A percentile compares a stretch with the other conserved stretches of the same genome.
phyloP scores from a whole-genome alignment of 2,329 filamentous ascomycete species.

The Torrubiellomyces zombiae region DNA sequence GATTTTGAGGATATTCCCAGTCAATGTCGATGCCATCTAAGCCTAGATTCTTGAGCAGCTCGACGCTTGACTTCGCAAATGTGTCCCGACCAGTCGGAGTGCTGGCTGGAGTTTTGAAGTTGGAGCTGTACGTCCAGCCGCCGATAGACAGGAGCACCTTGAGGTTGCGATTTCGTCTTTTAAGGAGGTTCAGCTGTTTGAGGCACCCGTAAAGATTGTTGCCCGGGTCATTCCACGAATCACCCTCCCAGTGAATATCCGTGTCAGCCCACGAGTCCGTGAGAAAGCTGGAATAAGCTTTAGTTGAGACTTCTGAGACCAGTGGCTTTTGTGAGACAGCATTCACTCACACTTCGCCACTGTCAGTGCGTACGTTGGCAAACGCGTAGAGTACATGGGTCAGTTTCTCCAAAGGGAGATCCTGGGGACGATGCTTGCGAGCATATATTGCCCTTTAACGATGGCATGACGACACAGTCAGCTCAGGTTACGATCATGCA shows the following conservation, averaged over 20 bases:
- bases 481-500: neutral
- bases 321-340: neutral
- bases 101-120: conserved; percentile 62
- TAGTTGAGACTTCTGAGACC: neutral
- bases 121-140: conserved; percentile 81
- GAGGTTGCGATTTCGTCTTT: conserved; percentile 63
- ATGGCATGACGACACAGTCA: neutral
- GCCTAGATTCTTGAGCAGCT: conserved; percentile 63
- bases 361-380: conserved; percentile 65
- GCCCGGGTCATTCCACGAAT: conserved; percentile 53
- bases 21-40: conserved; percentile 58
- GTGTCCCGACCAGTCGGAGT: conserved; percentile 48
- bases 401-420: conserved; percentile 63
- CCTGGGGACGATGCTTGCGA: conserved; percentile 69
- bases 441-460: conserved; percentile 75
- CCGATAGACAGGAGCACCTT: conserved; percentile 79
- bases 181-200: conserved; percentile 77
- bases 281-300: conserved; percentile 21
- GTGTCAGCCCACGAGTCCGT: conserved; percentile 49
- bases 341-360: conserved; percentile 52
- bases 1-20: conserved; percentile 48
- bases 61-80: conserved; percentile 61
- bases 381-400: conserved; percentile 88
- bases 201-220: conserved; percentile 77
- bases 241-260: conserved; percentile 58